Evolutionary conservation across 257 asterid genomes (phyloP).

Genomic region (Solanum pimpinellifolium): DNA sequence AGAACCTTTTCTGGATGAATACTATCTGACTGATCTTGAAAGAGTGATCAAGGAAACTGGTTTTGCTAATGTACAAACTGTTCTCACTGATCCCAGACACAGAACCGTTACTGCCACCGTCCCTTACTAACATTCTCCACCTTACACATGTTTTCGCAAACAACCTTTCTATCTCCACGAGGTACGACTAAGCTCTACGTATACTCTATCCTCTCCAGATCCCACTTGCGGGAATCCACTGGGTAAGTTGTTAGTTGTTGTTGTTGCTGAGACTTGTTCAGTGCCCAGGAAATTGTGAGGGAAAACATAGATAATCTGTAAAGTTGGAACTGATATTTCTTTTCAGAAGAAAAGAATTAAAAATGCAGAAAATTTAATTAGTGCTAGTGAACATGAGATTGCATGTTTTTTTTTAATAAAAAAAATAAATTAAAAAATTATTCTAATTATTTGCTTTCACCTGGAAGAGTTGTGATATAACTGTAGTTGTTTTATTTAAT

Average conservation of each 20-base stretch:
- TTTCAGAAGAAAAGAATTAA: too few relatives aligned
- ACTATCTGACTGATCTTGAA: constrained; percentile 78
- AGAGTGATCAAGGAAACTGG: constrained; percentile 42
- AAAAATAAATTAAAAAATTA: too few relatives aligned
- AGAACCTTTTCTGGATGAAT: constrained; percentile 82
- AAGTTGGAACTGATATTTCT: not conserved
- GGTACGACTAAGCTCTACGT: not conserved
- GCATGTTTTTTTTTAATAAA: not conserved
- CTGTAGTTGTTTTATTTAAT: not conserved
- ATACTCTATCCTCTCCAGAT: not conserved
- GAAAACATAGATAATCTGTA: not conserved
- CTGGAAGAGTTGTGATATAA: not conserved
- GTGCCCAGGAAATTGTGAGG: not conserved
- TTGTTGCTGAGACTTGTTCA: not conserved
- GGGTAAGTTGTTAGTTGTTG: not conserved
- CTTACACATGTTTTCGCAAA: not conserved
- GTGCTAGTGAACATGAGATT: not conserved
- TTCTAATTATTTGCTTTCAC: not conserved
- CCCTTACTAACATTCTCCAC: constrained; percentile 22
- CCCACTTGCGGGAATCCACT: not conserved
- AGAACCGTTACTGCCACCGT: constrained; percentile 73
- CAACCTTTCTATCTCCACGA: not conserved
- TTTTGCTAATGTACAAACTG: constrained; percentile 40
- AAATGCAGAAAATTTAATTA: not conserved
- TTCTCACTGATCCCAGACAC: constrained; percentile 84